Percentiles rank a stretch among this genome's conserved stretches.
phyloP scores from a whole-genome alignment of 2,329 filamentous ascomycete species.

The Cladosporium colombiae region DNA sequence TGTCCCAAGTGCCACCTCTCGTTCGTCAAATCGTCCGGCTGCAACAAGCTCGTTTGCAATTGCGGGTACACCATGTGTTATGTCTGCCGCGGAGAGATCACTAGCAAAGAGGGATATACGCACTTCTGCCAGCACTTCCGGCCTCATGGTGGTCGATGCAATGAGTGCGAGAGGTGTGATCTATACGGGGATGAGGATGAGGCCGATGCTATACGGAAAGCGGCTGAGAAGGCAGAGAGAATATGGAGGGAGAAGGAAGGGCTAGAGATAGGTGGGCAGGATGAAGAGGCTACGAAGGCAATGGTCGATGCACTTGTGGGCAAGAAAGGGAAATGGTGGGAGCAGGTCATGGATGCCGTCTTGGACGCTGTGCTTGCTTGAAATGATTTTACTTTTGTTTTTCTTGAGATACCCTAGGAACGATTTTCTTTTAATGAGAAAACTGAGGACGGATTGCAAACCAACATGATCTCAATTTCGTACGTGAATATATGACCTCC shows the following conservation, averaged over 20 bases:
- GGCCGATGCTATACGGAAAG: slow-evolving; percentile 43
- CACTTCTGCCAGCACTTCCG: slow-evolving; percentile 98
- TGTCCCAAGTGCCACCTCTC: slow-evolving; percentile 88
- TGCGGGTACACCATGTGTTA: slow-evolving; percentile 99
- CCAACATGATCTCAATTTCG: neutral
- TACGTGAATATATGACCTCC: neutral
- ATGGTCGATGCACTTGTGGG: slow-evolving; percentile 31
- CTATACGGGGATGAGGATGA: slow-evolving; percentile 53
- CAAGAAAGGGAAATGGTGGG: slow-evolving; percentile 23
- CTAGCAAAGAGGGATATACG: slow-evolving; percentile 71
- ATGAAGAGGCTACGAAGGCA: slow-evolving; percentile 21
- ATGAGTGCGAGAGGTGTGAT: slow-evolving; percentile 67
- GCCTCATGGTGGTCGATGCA: slow-evolving; percentile 73
- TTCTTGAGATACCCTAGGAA: slow-evolving; percentile 18
- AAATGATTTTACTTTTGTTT: slow-evolving; percentile 7
- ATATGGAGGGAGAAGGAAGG: slow-evolving; percentile 48
- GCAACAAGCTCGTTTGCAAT: slow-evolving; percentile 94
- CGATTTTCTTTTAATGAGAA: neutral
- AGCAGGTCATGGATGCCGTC: slow-evolving; percentile 28
- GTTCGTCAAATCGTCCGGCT: slow-evolving; percentile 90
- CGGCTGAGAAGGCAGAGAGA: slow-evolving; percentile 46
- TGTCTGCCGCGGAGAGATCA: slow-evolving; percentile 69
- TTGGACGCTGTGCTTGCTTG: slow-evolving; percentile 27
- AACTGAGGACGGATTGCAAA: neutral
- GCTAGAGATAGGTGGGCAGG: slow-evolving; percentile 21